A percentile compares a stretch with the other conserved stretches of the same genome.
Conservation (phyloP, 2,329 filamentous ascomycete genomes). For the Diplodia scrobiculata region DNA sequence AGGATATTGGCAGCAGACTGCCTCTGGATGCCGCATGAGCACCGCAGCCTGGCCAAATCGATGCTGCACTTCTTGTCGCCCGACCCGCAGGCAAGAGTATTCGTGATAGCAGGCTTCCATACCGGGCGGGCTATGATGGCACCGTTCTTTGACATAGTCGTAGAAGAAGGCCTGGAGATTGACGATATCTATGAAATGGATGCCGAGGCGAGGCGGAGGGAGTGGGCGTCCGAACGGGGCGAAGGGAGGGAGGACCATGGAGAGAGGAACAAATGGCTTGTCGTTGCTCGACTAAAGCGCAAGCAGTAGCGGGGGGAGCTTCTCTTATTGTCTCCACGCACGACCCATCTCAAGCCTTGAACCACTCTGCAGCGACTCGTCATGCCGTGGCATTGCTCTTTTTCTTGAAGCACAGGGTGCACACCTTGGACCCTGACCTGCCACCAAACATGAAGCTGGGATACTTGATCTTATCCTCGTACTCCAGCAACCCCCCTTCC, state of each 20-base stretch:
- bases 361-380: background rate
- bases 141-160: conserved; percentile 63
- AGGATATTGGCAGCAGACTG: conserved; percentile 71
- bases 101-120: conserved; percentile 72
- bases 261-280: conserved; percentile 71
- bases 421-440: conserved; percentile 83
- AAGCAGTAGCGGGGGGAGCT: background rate
- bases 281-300: conserved; percentile 52
- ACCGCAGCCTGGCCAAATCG: conserved; percentile 65
- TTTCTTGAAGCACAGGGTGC: conserved; percentile 77
- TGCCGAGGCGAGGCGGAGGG: conserved; percentile 63
- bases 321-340: background rate
- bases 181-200: conserved; percentile 71
- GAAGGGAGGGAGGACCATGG: conserved; percentile 63
- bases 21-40: conserved; percentile 74
- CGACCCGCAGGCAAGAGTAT: conserved; percentile 54
- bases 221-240: conserved; percentile 59
- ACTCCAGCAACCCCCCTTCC: conserved; percentile 54
- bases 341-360: background rate
- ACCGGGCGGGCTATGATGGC: conserved; percentile 67
- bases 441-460: conserved; percentile 88
- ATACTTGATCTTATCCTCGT: conserved; percentile 73
- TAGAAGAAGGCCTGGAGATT: conserved; percentile 55
- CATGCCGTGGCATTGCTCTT: conserved; percentile 30
- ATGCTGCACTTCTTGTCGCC: conserved; percentile 63